Conservation (phyloP, 768 basidiomycete species). For the Amanita exitialis region DNA sequence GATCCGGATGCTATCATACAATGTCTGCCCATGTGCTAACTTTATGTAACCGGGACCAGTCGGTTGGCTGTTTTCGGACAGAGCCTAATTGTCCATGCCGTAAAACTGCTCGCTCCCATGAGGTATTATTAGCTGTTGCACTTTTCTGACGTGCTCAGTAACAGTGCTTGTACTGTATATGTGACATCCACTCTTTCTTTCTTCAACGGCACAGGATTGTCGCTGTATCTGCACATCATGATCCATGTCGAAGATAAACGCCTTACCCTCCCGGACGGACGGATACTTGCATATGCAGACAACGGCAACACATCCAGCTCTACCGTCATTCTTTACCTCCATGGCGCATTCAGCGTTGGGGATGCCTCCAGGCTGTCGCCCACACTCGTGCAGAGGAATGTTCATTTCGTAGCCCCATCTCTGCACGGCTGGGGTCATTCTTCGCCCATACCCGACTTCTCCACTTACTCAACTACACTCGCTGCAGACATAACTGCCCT, state of each 20-base stretch:
- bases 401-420: constrained; percentile 40
- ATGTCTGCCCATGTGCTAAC: background rate
- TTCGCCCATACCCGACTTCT: constrained; percentile 24
- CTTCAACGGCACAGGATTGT: background rate
- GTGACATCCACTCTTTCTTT: background rate
- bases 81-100: constrained; percentile 1
- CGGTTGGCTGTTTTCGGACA: background rate
- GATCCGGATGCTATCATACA: background rate
- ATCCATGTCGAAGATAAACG: constrained; percentile 26
- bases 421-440: constrained; percentile 53
- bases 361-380: constrained; percentile 24
- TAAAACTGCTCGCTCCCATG: background rate
- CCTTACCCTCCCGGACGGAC: constrained; percentile 29
- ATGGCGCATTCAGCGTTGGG: constrained; percentile 46
- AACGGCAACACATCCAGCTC: constrained; percentile 39
- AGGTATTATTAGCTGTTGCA: constrained; percentile 1
- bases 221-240: constrained; percentile 11
- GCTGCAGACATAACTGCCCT: constrained; percentile 34
- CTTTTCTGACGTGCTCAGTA: constrained; percentile 4
- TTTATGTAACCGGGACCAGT: no score
- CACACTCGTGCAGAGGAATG: constrained; percentile 24
- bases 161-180: constrained; percentile 4
- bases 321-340: constrained; percentile 41
- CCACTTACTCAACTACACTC: constrained; percentile 30
- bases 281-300: constrained; percentile 45